Base-by-base conservation (phyloP, 495 filamentous ascomycete species). In the Physcia stellaris region DNA sequence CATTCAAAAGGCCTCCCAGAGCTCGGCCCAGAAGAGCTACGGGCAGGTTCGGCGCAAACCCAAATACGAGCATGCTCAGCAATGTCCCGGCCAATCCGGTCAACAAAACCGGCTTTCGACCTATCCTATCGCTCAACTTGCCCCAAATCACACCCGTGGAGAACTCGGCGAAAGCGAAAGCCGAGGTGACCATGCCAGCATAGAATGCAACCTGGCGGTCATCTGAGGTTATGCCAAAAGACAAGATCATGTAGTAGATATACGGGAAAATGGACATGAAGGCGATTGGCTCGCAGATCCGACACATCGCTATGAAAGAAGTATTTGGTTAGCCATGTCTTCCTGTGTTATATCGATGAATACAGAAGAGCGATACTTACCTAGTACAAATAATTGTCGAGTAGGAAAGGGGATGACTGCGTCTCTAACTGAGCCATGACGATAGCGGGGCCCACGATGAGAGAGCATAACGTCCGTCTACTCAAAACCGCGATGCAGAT, bases 221-320 rank as follows among this genome's bases (percentile, higher is more conserved):
- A 50, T 83, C 78, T 42, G 80, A 56, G 31, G 86, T 82, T 57
- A 90, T 77, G 47, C 83, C 64, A 61, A 99, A 99, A 24, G 82
- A 83, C 48, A 83, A 68, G 33, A 96, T 83, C 90, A 99, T 99
- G 64, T 79, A 90, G 63, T 94, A 99, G 52, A 88, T 86, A 55
- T 99, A 99, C 3, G 90, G 92, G 54, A 99, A 96, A 48, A 99
- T 94, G 35, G 86, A 94, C 82, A 94, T 96, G 69, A 99, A 96
- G 7, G 90, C 92, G 57, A 99, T 94, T 32, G 90, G 90, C 59
- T 99, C 90, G 67, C 85, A 94, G 59, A 99, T 92, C 49, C 90
- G 78, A 55, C 85, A 92, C 46, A 94, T 59, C 24, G 87, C 90
- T 96, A 47, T 32, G 15, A 11, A 16, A 39, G 4, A 13, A n/a